Evolutionary conservation across 768 basidiomycete genomes (phyloP), one percentile per base, ranked within the genome.

Genomic region (Tulasnella sp.): DNA sequence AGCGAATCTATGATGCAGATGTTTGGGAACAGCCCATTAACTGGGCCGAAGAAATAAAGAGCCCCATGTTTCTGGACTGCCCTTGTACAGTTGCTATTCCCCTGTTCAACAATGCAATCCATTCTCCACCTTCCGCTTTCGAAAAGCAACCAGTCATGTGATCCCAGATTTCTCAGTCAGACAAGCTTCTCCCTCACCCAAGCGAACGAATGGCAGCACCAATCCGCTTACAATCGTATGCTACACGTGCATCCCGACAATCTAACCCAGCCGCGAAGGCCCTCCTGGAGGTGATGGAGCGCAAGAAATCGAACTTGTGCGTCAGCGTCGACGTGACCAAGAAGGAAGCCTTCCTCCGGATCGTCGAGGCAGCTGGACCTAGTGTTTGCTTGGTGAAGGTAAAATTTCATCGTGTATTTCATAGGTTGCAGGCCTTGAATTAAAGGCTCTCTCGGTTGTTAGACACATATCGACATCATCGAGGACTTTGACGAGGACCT

Each of bases 391-490:
- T 97, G 78, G 89, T 99, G 86, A 99, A 99, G 92, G 97, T 85
- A 77, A 75, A 34, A 12, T 15, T 67, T 19, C n/a, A 3, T 9
- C 70, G 34, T 72, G 17, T 22, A 29, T 4, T 31, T 71, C n/a
- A 37, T 49, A 12, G 2, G 22, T n/a, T 31, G 52, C 11, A 36
- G 37, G 71, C 68, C 69, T 58, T 12, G 45, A 39, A 38, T 45
- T 58, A 25, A 29, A 38, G 40, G 38, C 71, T 58, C 25, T 39
- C 76, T 81, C 79, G 81, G 80, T 75, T 78, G 85, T 58, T 75
- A 99, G 97, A 99, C 97, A 0, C 97, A 99, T 81, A 88, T 98
- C 79, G 97, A 99, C 83, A 92, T 99, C 79, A 86, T 99, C 76
- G 91, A 95, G 79, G 96, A 99, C 84, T 99, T 95, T 82, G 89